Percentiles rank a stretch among this genome's conserved stretches.
phyloP scores from a whole-genome alignment of 2,329 filamentous ascomycete genomes.

The Claviceps spartinae region DNA sequence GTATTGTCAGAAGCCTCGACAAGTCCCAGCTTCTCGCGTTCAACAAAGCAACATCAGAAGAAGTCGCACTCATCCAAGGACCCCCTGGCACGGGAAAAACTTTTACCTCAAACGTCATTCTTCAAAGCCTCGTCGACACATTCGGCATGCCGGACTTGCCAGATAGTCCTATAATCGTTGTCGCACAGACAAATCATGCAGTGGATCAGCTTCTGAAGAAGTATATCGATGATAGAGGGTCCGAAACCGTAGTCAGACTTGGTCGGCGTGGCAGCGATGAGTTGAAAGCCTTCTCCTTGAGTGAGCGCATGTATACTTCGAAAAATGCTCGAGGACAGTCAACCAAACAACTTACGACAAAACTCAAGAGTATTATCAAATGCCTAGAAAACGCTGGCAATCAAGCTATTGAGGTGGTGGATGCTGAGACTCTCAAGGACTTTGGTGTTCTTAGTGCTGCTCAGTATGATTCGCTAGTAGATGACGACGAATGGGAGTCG shows the following conservation, averaged over 20 bases:
- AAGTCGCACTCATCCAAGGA: slow-evolving; percentile 67
- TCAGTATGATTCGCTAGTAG: slow-evolving; percentile 50
- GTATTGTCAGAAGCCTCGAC: slow-evolving; percentile 40
- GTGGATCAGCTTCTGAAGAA: slow-evolving; percentile 66
- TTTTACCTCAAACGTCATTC: slow-evolving; percentile 58
- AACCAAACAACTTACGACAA: neutral
- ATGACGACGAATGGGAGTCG: slow-evolving; percentile 28
- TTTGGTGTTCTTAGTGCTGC: slow-evolving; percentile 44
- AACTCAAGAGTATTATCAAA: slow-evolving; percentile 6
- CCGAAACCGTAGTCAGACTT: slow-evolving; percentile 39
- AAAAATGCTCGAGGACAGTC: slow-evolving; percentile 9
- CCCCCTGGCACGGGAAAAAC: slow-evolving; percentile 70
- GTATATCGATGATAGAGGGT: slow-evolving; percentile 34
- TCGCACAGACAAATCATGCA: slow-evolving; percentile 84
- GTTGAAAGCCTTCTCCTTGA: slow-evolving; percentile 51
- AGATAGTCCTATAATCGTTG: slow-evolving; percentile 51
- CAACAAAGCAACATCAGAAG: slow-evolving; percentile 54
- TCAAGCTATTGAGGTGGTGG: slow-evolving; percentile 28
- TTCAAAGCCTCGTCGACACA: slow-evolving; percentile 36
- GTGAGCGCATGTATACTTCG: slow-evolving; percentile 15
- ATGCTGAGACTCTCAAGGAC: slow-evolving; percentile 37
- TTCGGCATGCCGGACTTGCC: slow-evolving; percentile 15
- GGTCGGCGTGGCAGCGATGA: slow-evolving; percentile 56
- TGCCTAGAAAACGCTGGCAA: slow-evolving; percentile 7
- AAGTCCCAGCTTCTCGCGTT: slow-evolving; percentile 57